phyloP scores from a whole-genome alignment of 495 filamentous ascomycete species.

The Jackrogersella multiformis region DNA sequence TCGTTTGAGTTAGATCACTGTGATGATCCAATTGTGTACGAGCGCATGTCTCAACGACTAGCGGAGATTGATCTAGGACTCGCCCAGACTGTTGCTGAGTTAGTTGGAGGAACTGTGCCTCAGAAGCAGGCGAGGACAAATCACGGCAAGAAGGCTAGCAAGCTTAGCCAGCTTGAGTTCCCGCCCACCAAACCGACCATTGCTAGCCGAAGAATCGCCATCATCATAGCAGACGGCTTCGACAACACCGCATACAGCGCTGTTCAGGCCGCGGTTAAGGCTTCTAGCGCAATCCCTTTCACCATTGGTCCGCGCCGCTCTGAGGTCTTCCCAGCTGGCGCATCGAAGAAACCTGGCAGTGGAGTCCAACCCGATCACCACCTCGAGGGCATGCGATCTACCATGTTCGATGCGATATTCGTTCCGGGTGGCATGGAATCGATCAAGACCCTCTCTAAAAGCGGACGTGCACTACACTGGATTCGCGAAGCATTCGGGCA shows the following conservation, averaged over 20 bases:
- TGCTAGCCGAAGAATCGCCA: slow-evolving; percentile 74
- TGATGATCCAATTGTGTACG: slow-evolving; percentile 83
- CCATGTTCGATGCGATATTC: slow-evolving; percentile 86
- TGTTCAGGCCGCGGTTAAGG: slow-evolving; percentile 68
- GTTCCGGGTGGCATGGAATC: slow-evolving; percentile 78
- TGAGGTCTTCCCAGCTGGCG: slow-evolving; percentile 67
- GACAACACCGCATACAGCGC: slow-evolving; percentile 71
- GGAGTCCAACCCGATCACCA: slow-evolving; percentile 80
- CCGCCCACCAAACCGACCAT: slow-evolving; percentile 71
- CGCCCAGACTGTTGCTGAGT: slow-evolving; percentile 72
- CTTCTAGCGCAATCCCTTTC: slow-evolving; percentile 72
- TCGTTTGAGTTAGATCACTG: slow-evolving; percentile 90
- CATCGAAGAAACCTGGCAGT: slow-evolving; percentile 53
- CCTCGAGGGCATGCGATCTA: slow-evolving; percentile 82
- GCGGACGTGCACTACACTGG: slow-evolving; percentile 83
- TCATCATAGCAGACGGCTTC: slow-evolving; percentile 84
- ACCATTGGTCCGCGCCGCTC: slow-evolving; percentile 72
- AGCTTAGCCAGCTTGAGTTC: slow-evolving; percentile 76
- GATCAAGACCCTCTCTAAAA: slow-evolving; percentile 66
- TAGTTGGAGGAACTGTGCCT: slow-evolving; percentile 72
- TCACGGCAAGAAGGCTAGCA: slow-evolving; percentile 71
- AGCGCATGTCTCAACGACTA: slow-evolving; percentile 74
- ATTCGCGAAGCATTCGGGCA: slow-evolving; percentile 84
- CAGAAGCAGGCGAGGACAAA: slow-evolving; percentile 62
- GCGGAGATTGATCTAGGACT: slow-evolving; percentile 77